Percentiles rank a stretch among this genome's conserved stretches.
Conservation (phyloP, 352 stramenopile species). For the Phytophthora litchii region DNA sequence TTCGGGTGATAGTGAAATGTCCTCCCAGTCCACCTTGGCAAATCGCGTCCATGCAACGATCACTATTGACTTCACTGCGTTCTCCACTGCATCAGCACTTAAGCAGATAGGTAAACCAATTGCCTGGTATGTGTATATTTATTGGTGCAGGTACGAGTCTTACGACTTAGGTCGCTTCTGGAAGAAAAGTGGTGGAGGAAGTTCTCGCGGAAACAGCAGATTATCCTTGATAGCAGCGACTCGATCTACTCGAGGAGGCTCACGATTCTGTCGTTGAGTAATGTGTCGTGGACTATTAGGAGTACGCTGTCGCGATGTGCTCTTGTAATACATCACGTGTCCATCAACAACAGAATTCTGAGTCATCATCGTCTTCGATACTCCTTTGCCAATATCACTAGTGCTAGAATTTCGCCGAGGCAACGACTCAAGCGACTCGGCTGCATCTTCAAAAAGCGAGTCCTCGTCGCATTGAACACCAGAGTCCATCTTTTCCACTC, state of each 20-base stretch:
- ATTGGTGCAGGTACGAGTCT: neutral
- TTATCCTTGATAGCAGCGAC: slow-evolving; percentile 1
- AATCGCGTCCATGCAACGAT: too few species aligned
- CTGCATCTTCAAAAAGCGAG: slow-evolving; percentile 6
- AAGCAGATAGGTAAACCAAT: slow-evolving; percentile 5
- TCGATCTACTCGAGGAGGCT: neutral
- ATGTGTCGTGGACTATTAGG: neutral
- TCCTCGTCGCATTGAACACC: slow-evolving; percentile 43
- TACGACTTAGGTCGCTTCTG: slow-evolving; percentile 35
- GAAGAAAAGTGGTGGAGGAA: slow-evolving; percentile 56
- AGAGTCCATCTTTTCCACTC: slow-evolving; percentile 26
- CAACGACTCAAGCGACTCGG: neutral
- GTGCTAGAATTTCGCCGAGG: neutral
- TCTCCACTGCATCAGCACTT: neutral
- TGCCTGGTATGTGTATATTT: too few species aligned
- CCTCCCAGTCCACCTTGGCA: slow-evolving; percentile 78
- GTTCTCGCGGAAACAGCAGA: slow-evolving; percentile 28
- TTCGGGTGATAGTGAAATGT: slow-evolving; percentile 83
- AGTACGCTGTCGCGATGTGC: neutral
- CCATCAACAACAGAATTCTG: neutral
- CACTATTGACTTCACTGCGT: neutral
- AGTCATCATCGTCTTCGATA: neutral
- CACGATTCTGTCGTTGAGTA: neutral
- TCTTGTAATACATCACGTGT: slow-evolving; percentile 13
- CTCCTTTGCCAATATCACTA: neutral